Percentiles rank a stretch among this genome's conserved stretches.
Conservation (phyloP, 1,139 yeast species). For the Blastobotrys raffinosifermentans region DNA sequence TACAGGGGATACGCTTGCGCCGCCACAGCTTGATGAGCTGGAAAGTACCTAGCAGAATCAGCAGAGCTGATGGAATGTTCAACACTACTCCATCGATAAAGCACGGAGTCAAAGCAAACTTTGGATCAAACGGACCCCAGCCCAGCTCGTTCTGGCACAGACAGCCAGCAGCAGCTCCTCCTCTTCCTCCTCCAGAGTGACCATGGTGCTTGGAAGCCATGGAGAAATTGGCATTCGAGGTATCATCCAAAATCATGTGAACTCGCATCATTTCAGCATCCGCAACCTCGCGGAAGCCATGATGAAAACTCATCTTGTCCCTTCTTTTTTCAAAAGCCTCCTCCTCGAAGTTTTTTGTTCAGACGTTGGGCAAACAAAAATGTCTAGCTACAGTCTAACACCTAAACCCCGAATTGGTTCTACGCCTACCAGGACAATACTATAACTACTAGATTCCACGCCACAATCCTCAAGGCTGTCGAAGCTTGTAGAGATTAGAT, state of each 20-base stretch:
- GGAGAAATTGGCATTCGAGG: not conserved
- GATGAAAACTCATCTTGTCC: not conserved
- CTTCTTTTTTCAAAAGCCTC: no score
- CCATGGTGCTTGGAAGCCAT: no score
- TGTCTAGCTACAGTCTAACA: no score
- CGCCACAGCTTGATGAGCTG: slow-evolving; percentile 35
- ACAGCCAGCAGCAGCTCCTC: slow-evolving; percentile 6
- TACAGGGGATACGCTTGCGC: slow-evolving; percentile 26
- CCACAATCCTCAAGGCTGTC: no score
- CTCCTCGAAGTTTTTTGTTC: no score
- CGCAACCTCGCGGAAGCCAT: not conserved
- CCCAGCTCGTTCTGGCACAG: slow-evolving; percentile 53
- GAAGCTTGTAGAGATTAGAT: no score
- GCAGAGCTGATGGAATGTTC: slow-evolving; percentile 45
- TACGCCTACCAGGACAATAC: no score
- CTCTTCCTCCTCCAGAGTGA: no score
- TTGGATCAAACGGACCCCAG: slow-evolving; percentile 62
- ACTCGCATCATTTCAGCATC: not conserved
- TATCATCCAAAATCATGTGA: not conserved
- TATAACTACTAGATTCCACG: no score
- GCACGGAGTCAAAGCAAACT: slow-evolving; percentile 75
- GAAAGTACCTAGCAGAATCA: slow-evolving; percentile 49
- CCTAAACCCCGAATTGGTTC: no score
- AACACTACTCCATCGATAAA: slow-evolving; percentile 67
- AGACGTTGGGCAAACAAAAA: no score